Conservation (phyloP, 2,329 filamentous ascomycete species). For the Sporothrix pallida region DNA sequence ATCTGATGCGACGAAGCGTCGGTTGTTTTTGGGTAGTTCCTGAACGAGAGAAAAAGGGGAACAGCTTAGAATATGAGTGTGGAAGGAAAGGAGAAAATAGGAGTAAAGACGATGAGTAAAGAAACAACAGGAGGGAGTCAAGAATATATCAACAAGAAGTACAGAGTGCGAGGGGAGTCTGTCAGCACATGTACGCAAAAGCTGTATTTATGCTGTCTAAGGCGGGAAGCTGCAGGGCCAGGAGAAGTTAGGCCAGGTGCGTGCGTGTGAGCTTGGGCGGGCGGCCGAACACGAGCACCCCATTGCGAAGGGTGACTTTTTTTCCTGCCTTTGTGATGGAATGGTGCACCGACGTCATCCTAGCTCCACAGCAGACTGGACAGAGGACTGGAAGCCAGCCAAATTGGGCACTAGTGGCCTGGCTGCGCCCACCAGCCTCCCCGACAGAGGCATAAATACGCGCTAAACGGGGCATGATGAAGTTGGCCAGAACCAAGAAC, state of each 20-base stretch:
- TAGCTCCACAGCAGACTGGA: slow-evolving; percentile 15
- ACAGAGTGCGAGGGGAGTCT: slow-evolving; percentile 22
- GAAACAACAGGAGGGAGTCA: background rate
- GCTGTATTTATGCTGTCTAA: slow-evolving; percentile 25
- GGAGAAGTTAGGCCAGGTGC: slow-evolving; percentile 18
- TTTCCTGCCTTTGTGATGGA: slow-evolving; percentile 24
- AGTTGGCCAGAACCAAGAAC: slow-evolving; percentile 28
- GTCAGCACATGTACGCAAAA: slow-evolving; percentile 32
- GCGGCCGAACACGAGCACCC: background rate
- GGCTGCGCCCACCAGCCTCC: slow-evolving; percentile 19
- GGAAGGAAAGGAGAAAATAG: background rate
- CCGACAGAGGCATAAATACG: slow-evolving; percentile 23
- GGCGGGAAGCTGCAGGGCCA: background rate
- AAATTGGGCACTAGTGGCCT: slow-evolving; percentile 33
- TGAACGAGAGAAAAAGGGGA: background rate
- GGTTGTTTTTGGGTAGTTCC: background rate
- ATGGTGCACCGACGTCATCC: slow-evolving; percentile 30
- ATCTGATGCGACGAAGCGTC: slow-evolving; percentile 13
- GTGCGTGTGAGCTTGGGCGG: slow-evolving; percentile 24
- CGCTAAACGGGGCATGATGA: slow-evolving; percentile 8
- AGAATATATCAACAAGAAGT: slow-evolving; percentile 13
- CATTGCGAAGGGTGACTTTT: background rate
- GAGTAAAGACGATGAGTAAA: slow-evolving; percentile 25
- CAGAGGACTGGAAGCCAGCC: slow-evolving; percentile 24
- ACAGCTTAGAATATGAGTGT: background rate